Conservation (phyloP, 345 rosid species). For the Bretschneidera sinensis region DNA sequence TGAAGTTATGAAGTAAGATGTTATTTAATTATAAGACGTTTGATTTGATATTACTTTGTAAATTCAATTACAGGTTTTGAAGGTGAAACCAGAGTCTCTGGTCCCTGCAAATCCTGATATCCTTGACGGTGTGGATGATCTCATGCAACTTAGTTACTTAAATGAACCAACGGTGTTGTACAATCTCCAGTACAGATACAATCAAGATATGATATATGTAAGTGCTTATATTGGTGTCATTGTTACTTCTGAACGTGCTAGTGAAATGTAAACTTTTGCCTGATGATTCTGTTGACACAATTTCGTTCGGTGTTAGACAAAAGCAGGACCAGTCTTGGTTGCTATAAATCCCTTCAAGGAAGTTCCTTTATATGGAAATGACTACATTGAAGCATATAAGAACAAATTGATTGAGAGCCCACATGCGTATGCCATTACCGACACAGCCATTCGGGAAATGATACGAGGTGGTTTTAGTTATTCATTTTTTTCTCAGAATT, state of each 20-base stretch:
- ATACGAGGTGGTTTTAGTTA: conserved; percentile 57
- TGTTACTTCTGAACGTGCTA: conserved; percentile 14
- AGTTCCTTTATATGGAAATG: conserved; percentile 83
- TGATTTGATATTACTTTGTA: no score
- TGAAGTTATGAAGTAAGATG: no score
- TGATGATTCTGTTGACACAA: conserved; percentile 17
- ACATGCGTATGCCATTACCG: conserved; percentile 94
- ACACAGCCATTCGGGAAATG: conserved; percentile 97
- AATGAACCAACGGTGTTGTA: conserved; percentile 95
- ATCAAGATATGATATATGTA: conserved; percentile 89
- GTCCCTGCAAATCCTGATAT: conserved; percentile 95
- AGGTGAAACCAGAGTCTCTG: conserved; percentile 64
- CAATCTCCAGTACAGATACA: conserved; percentile 85
- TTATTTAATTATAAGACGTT: no score
- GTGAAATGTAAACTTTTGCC: no score
- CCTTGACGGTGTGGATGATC: conserved; percentile 97
- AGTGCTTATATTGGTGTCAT: conserved; percentile 31
- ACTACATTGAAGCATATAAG: conserved; percentile 77
- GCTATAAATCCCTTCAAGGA: conserved; percentile 94
- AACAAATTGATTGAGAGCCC: conserved; percentile 70
- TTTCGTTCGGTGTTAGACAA: conserved; percentile 59
- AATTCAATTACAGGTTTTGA: conserved; percentile 44
- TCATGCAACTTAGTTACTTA: conserved; percentile 97
- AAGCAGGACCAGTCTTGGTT: conserved; percentile 97
- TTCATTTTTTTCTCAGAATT: neutral